phyloP scores from a whole-genome alignment of 768 basidiomycete genomes.

The Podaxis sp. region DNA sequence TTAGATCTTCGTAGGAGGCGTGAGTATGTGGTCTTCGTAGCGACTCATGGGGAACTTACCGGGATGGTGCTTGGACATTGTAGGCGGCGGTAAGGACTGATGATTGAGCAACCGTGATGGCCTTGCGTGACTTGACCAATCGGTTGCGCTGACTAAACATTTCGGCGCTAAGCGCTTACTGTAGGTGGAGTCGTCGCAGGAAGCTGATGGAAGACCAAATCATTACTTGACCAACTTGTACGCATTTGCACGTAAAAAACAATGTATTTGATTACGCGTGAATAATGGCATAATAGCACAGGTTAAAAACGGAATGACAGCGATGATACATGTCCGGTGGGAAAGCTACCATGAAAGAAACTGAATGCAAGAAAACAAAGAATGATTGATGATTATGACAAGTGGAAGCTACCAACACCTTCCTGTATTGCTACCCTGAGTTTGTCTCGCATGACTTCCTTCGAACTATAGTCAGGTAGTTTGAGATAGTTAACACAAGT shows the following conservation, averaged over 20 bases:
- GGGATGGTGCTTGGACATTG: constrained; percentile 91
- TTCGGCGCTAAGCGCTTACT: background rate
- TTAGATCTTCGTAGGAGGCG: constrained; percentile 63
- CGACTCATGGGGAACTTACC: constrained; percentile 38
- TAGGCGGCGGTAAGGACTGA: constrained; percentile 7
- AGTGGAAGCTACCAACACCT: constrained; percentile 95
- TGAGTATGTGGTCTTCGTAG: constrained; percentile 12
- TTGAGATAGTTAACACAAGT: constrained; percentile 98
- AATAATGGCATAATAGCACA: constrained; percentile 7
- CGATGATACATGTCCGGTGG: constrained; percentile 15
- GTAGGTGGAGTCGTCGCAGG: background rate
- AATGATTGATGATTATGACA: constrained; percentile 60
- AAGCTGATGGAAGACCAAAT: background rate
- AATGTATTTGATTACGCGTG: constrained; percentile 5
- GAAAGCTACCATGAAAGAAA: constrained; percentile 1
- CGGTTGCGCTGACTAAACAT: background rate
- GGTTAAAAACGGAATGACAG: constrained; percentile 2
- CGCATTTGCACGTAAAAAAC: background rate
- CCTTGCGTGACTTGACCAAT: background rate
- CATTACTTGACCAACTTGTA: background rate
- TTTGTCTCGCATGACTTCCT: constrained; percentile 81
- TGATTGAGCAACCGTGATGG: background rate
- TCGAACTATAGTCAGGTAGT: constrained; percentile 91
- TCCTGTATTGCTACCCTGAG: constrained; percentile 85
- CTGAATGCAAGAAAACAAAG: constrained; percentile 15